A percentile compares a stretch with the other conserved stretches of the same genome.
These are phyloP conservation scores for Xylariaceae sp. DNA, from an alignment of 2,329 filamentous ascomycete species.

Conservation along the genomic window DNA sequence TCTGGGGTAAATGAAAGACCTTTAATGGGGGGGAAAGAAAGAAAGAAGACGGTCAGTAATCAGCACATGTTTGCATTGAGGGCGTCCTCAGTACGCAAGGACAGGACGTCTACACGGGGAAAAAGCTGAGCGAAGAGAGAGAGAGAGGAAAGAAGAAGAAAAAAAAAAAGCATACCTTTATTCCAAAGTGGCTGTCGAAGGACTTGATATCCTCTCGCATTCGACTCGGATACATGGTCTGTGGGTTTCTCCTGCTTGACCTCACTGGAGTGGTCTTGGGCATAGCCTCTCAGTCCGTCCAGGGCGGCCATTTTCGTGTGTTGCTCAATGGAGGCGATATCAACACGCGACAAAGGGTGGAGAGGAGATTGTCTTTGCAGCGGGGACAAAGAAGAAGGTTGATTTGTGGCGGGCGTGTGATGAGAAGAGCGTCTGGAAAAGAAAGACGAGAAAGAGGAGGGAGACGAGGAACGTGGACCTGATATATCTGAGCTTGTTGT, in stretches of 20 bases:
- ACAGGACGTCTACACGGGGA: background rate
- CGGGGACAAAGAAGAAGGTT: conserved; percentile 45
- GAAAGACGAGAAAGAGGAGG: conserved; percentile 43
- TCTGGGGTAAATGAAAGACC: conserved; percentile 60
- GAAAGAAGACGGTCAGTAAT: conserved; percentile 3
- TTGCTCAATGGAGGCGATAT: conserved; percentile 52
- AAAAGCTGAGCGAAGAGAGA: conserved; percentile 8
- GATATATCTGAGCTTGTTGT: conserved; percentile 47
- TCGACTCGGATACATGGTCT: conserved; percentile 47
- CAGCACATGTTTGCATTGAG: background rate
- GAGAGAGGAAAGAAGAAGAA: no score
- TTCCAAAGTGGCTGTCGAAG: conserved; percentile 59
- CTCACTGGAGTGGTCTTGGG: conserved; percentile 50
- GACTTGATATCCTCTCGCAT: conserved; percentile 56
- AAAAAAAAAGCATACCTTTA: conserved; percentile 45
- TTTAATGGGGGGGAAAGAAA: conserved; percentile 27
- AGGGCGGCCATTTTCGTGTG: conserved; percentile 55
- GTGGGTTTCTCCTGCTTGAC: conserved; percentile 50
- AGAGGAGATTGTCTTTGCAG: conserved; percentile 46
- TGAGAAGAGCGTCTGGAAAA: conserved; percentile 43
- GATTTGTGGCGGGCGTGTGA: conserved; percentile 46
- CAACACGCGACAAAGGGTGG: conserved; percentile 52
- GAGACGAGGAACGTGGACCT: conserved; percentile 50
- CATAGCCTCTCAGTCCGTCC: conserved; percentile 56
- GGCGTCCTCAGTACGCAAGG: background rate